These are phyloP conservation scores for Aspergillus tanneri DNA, from an alignment of 2,329 filamentous ascomycete species.

Conservation along the genomic window DNA sequence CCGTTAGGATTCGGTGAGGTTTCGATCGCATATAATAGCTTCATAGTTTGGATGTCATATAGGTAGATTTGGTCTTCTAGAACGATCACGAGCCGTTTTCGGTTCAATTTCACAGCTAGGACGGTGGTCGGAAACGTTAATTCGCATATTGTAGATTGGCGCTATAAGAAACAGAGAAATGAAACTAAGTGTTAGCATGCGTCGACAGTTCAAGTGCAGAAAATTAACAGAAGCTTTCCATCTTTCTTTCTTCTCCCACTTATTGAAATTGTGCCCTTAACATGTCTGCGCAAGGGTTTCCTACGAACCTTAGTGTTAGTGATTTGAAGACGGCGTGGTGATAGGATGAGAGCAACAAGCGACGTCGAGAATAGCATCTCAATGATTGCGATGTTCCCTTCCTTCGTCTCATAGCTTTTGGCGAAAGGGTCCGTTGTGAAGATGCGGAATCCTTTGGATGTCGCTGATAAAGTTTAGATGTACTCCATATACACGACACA, in stretches of 20 bases:
- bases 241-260: neutral
- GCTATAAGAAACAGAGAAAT: constrained; percentile 41
- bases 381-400: constrained; percentile 91
- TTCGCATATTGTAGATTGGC: constrained; percentile 89
- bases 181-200: constrained; percentile 14
- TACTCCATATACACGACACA: constrained; percentile 6
- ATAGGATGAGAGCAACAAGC: constrained; percentile 87
- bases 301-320: constrained; percentile 86
- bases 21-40: constrained; percentile 83
- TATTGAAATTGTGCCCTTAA: neutral
- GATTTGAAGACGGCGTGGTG: constrained; percentile 87
- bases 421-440: constrained; percentile 96
- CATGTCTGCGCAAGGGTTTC: constrained; percentile 6
- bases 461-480: constrained; percentile 57
- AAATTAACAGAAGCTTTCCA: too few relatives aligned
- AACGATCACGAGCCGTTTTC: constrained; percentile 89
- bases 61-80: constrained; percentile 96
- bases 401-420: constrained; percentile 90
- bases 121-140: constrained; percentile 98
- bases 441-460: constrained; percentile 89
- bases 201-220: neutral
- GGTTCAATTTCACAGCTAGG: constrained; percentile 86
- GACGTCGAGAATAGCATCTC: constrained; percentile 99
- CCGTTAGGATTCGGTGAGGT: constrained; percentile 88
- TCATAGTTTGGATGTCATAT: constrained; percentile 99